Evolutionary conservation across 106 monocot species (phyloP).

Genomic region (Gastrodia elata): DNA sequence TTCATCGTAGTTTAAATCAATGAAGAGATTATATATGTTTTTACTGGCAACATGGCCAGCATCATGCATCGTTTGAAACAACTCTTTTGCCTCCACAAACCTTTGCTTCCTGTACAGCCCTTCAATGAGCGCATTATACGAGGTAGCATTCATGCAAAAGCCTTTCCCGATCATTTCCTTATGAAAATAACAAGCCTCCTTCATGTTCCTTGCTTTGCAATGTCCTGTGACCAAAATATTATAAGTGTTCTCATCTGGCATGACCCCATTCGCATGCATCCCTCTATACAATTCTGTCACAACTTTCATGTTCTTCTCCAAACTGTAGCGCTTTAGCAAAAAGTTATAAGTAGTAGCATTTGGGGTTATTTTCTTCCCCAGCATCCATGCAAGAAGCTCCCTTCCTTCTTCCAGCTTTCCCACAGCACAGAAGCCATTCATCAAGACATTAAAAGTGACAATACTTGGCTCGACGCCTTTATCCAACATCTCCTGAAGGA

Average conservation of each 20-base stretch:
- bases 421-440: conserved; percentile 70
- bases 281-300: conserved; percentile 54
- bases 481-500: conserved; percentile 73
- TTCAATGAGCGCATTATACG: conserved; percentile 65
- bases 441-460: conserved; percentile 95
- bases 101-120: conserved; percentile 59
- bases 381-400: conserved; percentile 77
- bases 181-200: conserved; percentile 77
- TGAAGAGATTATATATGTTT: conserved; percentile 57
- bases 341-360: conserved; percentile 72
- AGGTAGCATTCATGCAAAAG: conserved; percentile 34
- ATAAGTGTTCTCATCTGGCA: conserved; percentile 83
- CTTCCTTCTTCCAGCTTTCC: conserved; percentile 71
- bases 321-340: conserved; percentile 68
- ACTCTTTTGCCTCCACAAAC: conserved; percentile 47
- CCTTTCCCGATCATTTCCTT: conserved; percentile 74
- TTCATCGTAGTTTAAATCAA: conserved; percentile 55
- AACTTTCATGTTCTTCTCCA: conserved; percentile 68
- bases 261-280: conserved; percentile 45
- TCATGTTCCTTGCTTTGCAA: conserved; percentile 85
- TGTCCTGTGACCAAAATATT: conserved; percentile 89
- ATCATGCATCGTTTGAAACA: conserved; percentile 82
- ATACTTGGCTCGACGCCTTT: conserved; percentile 61
- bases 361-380: conserved; percentile 55
- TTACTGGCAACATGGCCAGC: conserved; percentile 33